phyloP scores from a whole-genome alignment of 495 filamentous ascomycete species.

The Penicillium daleae region DNA sequence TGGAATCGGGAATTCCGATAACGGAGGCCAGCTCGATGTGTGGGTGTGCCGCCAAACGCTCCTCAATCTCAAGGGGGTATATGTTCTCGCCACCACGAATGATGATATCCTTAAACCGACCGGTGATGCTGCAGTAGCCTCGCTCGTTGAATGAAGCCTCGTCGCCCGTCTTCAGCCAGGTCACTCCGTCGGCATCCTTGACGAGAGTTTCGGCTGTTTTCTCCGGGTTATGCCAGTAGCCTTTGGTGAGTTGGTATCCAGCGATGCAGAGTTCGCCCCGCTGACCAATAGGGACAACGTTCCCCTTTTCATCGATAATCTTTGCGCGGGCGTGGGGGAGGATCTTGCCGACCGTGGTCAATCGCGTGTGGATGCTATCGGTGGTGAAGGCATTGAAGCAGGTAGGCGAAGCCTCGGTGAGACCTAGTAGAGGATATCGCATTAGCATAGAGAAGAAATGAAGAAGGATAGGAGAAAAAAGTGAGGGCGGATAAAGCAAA shows the following conservation, averaged over 20 bases:
- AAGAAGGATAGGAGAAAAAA: too few species aligned
- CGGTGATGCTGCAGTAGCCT: constrained; percentile 68
- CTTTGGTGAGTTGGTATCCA: constrained; percentile 68
- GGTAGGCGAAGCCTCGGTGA: constrained; percentile 73
- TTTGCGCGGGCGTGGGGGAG: constrained; percentile 71
- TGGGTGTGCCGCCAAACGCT: constrained; percentile 62
- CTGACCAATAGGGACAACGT: constrained; percentile 60
- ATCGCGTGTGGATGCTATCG: constrained; percentile 60
- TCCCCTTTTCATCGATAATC: constrained; percentile 64
- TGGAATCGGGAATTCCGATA: constrained; percentile 62
- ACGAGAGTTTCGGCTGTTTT: constrained; percentile 67
- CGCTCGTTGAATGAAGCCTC: constrained; percentile 67
- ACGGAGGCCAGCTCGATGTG: constrained; percentile 60
- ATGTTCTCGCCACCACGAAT: constrained; percentile 87
- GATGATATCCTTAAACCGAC: constrained; percentile 83
- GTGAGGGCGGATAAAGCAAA: background rate
- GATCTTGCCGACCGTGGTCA: constrained; percentile 67
- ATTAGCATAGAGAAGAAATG: background rate
- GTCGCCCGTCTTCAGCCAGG: constrained; percentile 72
- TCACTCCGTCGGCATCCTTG: constrained; percentile 58
- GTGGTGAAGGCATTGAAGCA: constrained; percentile 72
- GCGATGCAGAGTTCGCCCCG: constrained; percentile 69
- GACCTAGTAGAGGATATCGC: constrained; percentile 32
- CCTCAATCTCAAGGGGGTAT: constrained; percentile 74
- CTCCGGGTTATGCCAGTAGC: constrained; percentile 72